Base-by-base conservation (phyloP, 78 protist species). In the Dictyostelium citrinum region DNA sequence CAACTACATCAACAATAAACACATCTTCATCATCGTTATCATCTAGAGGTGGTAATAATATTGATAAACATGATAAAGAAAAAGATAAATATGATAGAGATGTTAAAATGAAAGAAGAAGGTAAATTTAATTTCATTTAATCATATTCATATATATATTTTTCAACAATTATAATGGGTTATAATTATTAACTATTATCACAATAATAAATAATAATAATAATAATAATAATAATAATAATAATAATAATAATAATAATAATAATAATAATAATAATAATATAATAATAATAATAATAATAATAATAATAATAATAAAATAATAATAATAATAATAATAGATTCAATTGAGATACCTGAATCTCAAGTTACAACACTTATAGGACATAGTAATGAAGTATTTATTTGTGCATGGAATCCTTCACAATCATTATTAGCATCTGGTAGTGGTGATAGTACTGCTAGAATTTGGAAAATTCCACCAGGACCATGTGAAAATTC, bases 371-470 rank as follows among this genome's bases (percentile, higher is more conserved):
- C 67, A 10, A 46, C 61, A 71, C 91, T 97, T 5, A 2, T 5
- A 17, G 98, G 98, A 20, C 98, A 97, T 86, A 17, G 22, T 9
- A 64, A 70, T 9, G 96, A 97, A 76, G 99, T 98, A 22, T 97
- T 97, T 77, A 86, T 95, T 33, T 98, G 98, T 55, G 90, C 97
- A 17, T 79, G 96, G 84, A 95, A 90, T 11, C 83, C 83, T 75
- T 39, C 37, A 8, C 27, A 55, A 24, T 39, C 93, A 35, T 24
- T 95, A 51, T 49, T 84, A 7, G 90, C 95, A n/a, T 79, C 83
- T 3, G 82, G 85, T 77, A 95, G 98, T 24, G 99, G 99, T 39
- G 99, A 98, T 46, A 64, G 98, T 27, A 98, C 98, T 5, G 98
- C 99, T 14, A 88, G 98, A 27, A 90, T 98, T 11, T 98, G 99